A percentile compares a stretch with the other conserved stretches of the same genome.
phyloP scores from a whole-genome alignment of 106 monocot genomes.

The Dendrobium catenatum region DNA sequence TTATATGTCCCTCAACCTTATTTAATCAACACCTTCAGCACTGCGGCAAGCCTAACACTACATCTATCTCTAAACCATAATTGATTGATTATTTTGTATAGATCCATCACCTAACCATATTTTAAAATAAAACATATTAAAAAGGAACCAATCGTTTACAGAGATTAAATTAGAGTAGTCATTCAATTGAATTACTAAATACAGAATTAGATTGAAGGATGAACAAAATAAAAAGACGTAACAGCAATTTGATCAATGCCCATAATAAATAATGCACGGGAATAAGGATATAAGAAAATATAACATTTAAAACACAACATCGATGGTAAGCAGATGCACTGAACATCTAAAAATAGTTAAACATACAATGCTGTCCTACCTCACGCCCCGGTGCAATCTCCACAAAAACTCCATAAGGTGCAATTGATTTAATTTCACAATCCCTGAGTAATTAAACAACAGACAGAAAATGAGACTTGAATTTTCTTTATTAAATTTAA shows the following conservation, averaged over 20 bases:
- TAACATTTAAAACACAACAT: neutral
- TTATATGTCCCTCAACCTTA: too few species aligned
- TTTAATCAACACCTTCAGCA: neutral
- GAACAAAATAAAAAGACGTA: neutral
- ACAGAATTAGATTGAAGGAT: neutral
- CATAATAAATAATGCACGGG: neutral
- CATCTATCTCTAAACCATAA: neutral
- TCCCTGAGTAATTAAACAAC: slow-evolving; percentile 36
- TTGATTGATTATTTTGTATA: neutral
- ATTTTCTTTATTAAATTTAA: too few species aligned
- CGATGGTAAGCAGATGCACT: neutral
- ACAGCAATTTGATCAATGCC: neutral
- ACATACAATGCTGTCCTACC: slow-evolving; percentile 22
- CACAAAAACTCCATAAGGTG: slow-evolving; percentile 88
- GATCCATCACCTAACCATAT: neutral
- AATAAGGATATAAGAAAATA: neutral
- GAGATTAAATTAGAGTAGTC: neutral
- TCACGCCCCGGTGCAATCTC: slow-evolving; percentile 98
- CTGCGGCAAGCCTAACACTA: neutral
- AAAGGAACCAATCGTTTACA: neutral
- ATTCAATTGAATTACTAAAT: neutral
- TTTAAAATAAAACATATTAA: neutral
- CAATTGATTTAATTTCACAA: slow-evolving; percentile 87
- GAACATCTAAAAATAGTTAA: neutral
- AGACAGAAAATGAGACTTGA: slow-evolving; percentile 4